phyloP scores from a whole-genome alignment of 441 rosid species.

The Populus hybrid region DNA sequence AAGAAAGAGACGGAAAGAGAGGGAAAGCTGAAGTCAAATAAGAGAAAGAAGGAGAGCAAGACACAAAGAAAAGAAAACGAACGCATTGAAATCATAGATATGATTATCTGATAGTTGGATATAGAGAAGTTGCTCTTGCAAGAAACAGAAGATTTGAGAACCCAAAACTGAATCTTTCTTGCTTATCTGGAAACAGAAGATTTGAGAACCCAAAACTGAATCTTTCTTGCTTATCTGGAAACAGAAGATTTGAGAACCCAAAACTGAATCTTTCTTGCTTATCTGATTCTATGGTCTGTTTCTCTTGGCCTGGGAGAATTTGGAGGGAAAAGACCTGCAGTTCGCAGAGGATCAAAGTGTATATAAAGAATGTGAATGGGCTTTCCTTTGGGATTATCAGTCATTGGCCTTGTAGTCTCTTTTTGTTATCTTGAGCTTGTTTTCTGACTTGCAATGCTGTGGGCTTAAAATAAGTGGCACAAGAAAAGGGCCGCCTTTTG shows the following conservation, averaged over 20 bases:
- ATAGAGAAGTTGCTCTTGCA: neutral
- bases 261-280: neutral
- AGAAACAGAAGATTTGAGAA: neutral
- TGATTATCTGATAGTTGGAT: slow-evolving; percentile 7
- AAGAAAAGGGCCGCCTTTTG: neutral
- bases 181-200: neutral
- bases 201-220: neutral
- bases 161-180: neutral
- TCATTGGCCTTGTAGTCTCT: neutral
- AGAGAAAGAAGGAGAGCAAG: slow-evolving; percentile 32
- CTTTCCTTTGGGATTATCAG: neutral
- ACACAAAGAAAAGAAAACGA: slow-evolving; percentile 21
- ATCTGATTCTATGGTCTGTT: neutral
- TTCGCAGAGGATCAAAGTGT: neutral
- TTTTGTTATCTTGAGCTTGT: neutral
- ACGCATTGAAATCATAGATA: slow-evolving; percentile 23
- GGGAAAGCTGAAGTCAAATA: slow-evolving; percentile 28
- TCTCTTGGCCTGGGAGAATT: neutral
- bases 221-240: neutral
- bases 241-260: neutral
- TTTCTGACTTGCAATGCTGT: neutral
- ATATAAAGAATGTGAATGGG: neutral
- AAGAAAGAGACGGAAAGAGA: slow-evolving; percentile 30
- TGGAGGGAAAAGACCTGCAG: slow-evolving; percentile 14
- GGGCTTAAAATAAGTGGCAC: neutral